phyloP scores from a whole-genome alignment of 129 eudicot genomes.

The Calendula officinalis region DNA sequence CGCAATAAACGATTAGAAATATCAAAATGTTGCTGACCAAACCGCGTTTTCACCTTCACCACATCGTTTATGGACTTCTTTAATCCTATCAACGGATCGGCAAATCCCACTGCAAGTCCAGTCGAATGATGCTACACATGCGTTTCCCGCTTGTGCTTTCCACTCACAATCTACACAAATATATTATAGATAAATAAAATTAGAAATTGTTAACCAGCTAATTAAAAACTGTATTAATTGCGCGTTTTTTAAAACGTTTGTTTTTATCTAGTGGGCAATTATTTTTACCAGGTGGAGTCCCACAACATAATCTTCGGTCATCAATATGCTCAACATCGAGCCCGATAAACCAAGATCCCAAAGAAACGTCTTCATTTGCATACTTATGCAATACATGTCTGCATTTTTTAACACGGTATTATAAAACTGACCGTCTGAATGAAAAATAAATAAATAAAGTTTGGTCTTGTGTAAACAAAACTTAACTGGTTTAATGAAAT shows the following conservation, averaged over 20 bases:
- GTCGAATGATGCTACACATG: slow-evolving; percentile 83
- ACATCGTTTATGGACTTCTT: slow-evolving; percentile 75
- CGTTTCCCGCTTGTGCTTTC: slow-evolving; percentile 91
- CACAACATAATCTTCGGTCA: slow-evolving; percentile 85
- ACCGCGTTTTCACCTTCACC: slow-evolving; percentile 79
- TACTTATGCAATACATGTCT: slow-evolving; percentile 86
- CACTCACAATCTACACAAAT: slow-evolving; percentile 66
- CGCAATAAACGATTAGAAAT: not conserved
- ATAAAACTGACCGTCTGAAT: slow-evolving; percentile 6
- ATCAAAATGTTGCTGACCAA: slow-evolving; percentile 67
- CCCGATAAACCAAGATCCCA: slow-evolving; percentile 93
- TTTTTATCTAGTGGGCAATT: not conserved
- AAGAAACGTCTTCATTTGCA: slow-evolving; percentile 84
- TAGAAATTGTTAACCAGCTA: not conserved
- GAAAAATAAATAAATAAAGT: not conserved
- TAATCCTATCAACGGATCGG: slow-evolving; percentile 73
- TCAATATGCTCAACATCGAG: slow-evolving; percentile 82
- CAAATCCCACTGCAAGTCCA: slow-evolving; percentile 89
- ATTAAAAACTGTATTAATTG: not conserved
- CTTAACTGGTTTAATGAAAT: slow-evolving; percentile 80
- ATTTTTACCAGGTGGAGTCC: slow-evolving; percentile 79
- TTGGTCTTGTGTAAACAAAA: slow-evolving; percentile 9
- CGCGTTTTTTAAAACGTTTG: too few relatives aligned
- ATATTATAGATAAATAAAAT: not conserved
- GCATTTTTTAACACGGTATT: slow-evolving; percentile 11